Base-by-base conservation (phyloP, 2,329 filamentous ascomycete genomes). In the Colletotrichum noveboracense region DNA sequence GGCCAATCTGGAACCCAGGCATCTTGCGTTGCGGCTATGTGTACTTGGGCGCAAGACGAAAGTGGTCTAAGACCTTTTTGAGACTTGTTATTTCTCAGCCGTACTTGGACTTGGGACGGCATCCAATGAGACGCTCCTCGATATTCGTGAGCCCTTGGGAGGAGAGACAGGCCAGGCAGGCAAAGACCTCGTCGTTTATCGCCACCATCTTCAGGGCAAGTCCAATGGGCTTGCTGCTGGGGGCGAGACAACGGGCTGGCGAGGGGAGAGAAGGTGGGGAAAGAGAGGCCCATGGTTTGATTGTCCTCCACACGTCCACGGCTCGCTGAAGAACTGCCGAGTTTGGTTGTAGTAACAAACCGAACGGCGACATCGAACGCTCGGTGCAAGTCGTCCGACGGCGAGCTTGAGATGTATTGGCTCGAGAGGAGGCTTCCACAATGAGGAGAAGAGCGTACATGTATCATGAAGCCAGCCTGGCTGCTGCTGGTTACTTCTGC, bases 321-420 rank as follows among this genome's bases (percentile, higher is more conserved):
- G 43, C 26, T 64, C 56, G 73, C 56, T 68, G 70, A 72, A 73
- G 71, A 75, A 68, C 38, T 64, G 62, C 72, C 61, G 61, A 32
- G 38, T 48, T 62, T 32, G 32, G 64, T 21, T 60, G 34, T 60
- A 6, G 26, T 60, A 55, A 52, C 52, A 56, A 62, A 66, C 48
- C 43, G 32, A 66, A 56, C 65, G 43, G 43, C 52, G 52, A 52
- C 34, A 21, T 74, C 18, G 55, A 52, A 66, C 60, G 52, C 61
- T 71, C 36, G 64, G 32, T 60, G 58, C 43, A 58, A 64, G 64
- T 65, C 56, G 69, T 58, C 43, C 70, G 56, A 75, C 64, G 56
- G 18, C 32, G 21, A 36, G 21, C 38, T 34, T 16, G 21, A 56
- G 14, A 52, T 52, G 69, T 48, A 73, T 71, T 71, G 61, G 72